Evolutionary conservation across 2,329 filamentous ascomycete species (phyloP).

Genomic region (Parafenestella ontariensis): DNA sequence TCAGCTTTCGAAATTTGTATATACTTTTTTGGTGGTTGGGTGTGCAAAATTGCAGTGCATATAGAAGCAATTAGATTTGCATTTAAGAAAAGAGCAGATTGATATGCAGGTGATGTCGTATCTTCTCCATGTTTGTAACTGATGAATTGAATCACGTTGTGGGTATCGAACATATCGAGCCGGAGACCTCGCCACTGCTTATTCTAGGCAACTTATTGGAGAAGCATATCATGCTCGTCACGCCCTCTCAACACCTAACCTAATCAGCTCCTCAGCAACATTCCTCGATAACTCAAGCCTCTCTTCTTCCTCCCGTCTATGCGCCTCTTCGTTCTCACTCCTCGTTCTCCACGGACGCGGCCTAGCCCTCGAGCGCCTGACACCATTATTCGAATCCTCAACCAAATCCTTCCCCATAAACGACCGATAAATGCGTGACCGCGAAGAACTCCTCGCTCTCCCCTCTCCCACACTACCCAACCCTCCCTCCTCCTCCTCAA

Average conservation of each 20-base stretch:
- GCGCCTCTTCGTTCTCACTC: constrained; percentile 20
- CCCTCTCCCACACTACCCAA: neutral
- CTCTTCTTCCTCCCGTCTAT: constrained; percentile 13
- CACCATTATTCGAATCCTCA: neutral
- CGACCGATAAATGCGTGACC: constrained; percentile 10
- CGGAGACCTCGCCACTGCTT: neutral
- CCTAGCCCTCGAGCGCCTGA: constrained; percentile 19
- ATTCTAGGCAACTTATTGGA: neutral
- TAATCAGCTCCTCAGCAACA: constrained; percentile 11
- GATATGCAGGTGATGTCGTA: too few relatives aligned
- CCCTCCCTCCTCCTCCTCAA: neutral
- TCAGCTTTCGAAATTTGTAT: neutral
- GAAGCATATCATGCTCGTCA: neutral
- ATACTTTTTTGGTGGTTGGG: neutral
- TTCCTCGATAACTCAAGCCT: constrained; percentile 6
- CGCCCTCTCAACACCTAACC: constrained; percentile 2
- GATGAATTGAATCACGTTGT: neutral
- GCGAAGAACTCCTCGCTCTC: neutral
- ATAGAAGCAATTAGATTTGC: neutral
- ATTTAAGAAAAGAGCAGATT: too few relatives aligned
- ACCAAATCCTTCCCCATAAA: constrained; percentile 13
- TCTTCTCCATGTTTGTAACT: neutral
- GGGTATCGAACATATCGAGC: neutral
- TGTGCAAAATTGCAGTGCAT: constrained; percentile 3
- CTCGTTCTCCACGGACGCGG: constrained; percentile 15